Percentiles rank a stretch among this genome's conserved stretches.
phyloP scores from a whole-genome alignment of 805 yeast species.

The Saccharomycopsis fibuligera region DNA sequence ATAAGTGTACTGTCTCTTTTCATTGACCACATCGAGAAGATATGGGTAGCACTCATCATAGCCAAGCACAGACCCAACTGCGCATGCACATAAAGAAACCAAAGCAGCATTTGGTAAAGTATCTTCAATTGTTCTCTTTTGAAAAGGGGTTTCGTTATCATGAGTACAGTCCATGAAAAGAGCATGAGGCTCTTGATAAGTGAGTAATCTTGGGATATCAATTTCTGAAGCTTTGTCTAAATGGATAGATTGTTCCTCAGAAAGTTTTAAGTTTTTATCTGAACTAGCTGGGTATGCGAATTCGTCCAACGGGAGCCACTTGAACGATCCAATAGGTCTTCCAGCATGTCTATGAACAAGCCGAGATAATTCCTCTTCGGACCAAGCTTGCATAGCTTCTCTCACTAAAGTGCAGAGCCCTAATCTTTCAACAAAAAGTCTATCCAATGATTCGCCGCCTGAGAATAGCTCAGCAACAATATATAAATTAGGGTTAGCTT shows the following conservation, averaged over 20 bases:
- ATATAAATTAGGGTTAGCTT: constrained; percentile 75
- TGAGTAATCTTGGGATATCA: constrained; percentile 59
- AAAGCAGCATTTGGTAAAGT: constrained; percentile 92
- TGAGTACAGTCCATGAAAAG: constrained; percentile 97
- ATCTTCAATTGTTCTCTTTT: constrained; percentile 89
- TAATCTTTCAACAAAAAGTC: constrained; percentile 80
- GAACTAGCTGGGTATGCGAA: constrained; percentile 58
- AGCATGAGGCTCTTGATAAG: constrained; percentile 81
- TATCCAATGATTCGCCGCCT: constrained; percentile 88
- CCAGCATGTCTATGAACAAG: constrained; percentile 92
- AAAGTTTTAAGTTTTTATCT: constrained; percentile 15
- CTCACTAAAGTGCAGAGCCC: constrained; percentile 86
- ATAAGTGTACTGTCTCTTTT: constrained; percentile 54
- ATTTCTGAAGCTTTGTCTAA: constrained; percentile 52
- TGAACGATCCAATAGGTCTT: constrained; percentile 86
- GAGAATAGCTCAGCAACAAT: constrained; percentile 92
- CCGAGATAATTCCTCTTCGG: constrained; percentile 77
- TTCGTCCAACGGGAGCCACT: constrained; percentile 71
- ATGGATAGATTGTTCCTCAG: constrained; percentile 18
- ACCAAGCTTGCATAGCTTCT: constrained; percentile 97
- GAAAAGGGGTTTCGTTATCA: constrained; percentile 85
- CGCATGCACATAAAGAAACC: constrained; percentile 87
- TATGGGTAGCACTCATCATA: constrained; percentile 88
- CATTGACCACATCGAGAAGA: constrained; percentile 74
- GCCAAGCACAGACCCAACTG: constrained; percentile 91